Conservation (phyloP, 2,329 filamentous ascomycete genomes). For the Diaporthe destruens region DNA sequence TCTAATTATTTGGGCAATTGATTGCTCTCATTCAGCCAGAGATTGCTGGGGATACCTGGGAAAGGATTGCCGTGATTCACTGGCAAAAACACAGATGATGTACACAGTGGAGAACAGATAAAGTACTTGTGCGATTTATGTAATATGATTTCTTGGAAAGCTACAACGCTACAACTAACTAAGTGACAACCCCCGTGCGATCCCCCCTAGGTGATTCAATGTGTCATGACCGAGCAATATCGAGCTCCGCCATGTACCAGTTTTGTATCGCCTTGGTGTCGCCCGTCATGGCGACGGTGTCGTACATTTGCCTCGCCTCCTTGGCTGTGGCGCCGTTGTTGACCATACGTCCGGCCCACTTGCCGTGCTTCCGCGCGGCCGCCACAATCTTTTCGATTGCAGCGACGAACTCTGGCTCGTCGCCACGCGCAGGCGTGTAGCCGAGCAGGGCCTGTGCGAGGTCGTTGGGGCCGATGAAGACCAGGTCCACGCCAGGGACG, state of each 20-base stretch:
- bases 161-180: neutral
- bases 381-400: conserved; percentile 60
- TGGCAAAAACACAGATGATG: neutral
- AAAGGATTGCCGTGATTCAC: neutral
- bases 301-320: conserved; percentile 53
- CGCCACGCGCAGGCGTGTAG: conserved; percentile 59
- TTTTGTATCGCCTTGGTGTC: conserved; percentile 63
- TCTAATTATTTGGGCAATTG: neutral
- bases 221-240: conserved; percentile 52
- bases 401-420: conserved; percentile 61
- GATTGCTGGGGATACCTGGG: neutral
- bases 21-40: neutral
- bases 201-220: neutral
- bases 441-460: conserved; percentile 58
- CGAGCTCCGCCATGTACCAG: conserved; percentile 59
- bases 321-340: conserved; percentile 59
- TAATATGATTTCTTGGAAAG: conserved; percentile 17
- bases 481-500: conserved; percentile 57
- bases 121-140: conserved; percentile 17
- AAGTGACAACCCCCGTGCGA: neutral
- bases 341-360: conserved; percentile 62
- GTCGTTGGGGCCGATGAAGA: conserved; percentile 61
- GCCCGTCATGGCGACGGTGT: conserved; percentile 59
- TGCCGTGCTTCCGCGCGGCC: conserved; percentile 61
- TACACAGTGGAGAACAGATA: conserved; percentile 7